These are phyloP conservation scores for Galerina marginata DNA, from an alignment of 768 basidiomycete genomes.

Conservation along the genomic window DNA sequence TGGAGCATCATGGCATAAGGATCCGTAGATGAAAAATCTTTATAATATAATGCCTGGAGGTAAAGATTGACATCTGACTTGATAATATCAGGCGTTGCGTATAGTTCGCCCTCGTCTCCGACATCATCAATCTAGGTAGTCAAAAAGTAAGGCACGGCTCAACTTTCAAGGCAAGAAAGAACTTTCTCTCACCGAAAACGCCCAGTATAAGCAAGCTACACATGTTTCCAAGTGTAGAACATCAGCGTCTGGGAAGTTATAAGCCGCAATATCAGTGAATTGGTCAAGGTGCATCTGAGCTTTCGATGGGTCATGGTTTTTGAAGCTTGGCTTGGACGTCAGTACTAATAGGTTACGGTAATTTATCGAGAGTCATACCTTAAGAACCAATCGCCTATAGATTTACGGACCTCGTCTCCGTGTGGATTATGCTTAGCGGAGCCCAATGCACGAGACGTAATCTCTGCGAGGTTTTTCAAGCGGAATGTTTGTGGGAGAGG, in stretches of 20 bases:
- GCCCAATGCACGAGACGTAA: neutral
- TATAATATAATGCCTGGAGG: conserved; percentile 1
- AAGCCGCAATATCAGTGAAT: neutral
- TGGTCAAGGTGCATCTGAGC: neutral
- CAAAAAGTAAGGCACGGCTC: neutral
- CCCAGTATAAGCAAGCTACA: neutral
- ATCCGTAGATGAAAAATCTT: conserved; percentile 6
- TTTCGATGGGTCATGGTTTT: neutral
- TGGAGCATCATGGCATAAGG: conserved; percentile 26
- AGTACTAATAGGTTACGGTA: neutral
- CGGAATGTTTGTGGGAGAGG: neutral
- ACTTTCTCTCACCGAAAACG: neutral
- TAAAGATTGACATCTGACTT: too few species aligned
- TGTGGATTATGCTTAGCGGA: neutral
- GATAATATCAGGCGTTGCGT: too few species aligned
- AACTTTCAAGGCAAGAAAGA: too few species aligned
- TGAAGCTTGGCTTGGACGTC: neutral
- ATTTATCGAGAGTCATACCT: neutral
- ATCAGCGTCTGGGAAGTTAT: neutral
- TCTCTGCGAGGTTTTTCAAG: neutral
- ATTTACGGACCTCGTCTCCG: neutral
- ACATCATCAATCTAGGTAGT: conserved; percentile 27
- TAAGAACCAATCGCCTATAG: neutral
- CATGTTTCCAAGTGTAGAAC: neutral
- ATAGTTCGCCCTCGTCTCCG: conserved; percentile 23